Base-by-base conservation (phyloP, 2,329 filamentous ascomycete species). In the Alternaria infectoria region DNA sequence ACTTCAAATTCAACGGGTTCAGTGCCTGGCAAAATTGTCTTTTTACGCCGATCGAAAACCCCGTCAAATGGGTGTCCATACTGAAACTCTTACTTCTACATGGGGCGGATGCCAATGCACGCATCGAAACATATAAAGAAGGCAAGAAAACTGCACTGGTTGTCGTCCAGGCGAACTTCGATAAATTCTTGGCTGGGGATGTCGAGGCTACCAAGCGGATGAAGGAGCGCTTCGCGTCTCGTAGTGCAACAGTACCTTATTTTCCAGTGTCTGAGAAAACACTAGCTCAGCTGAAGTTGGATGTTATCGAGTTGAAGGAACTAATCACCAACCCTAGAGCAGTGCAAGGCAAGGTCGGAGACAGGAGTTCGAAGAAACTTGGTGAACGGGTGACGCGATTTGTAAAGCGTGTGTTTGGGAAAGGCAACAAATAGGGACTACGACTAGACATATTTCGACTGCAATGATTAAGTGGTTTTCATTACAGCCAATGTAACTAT, bases 101-200 rank as follows among this genome's bases (percentile, higher is more conserved):
- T 36, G 32, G 13, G 13, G 32, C 32, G 32, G 7, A 36, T n/a
- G 1, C 32, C 13, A 36, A 36, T 0, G 32, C 15, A 9, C 0
- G 13, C 6, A 1, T 36, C 0, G 13, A 36, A 2, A 32, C 12
- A n/a, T n/a, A n/a, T 0, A 15, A 15, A 4, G 0, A 32, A 15
- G 30, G 30, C 30, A 15, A 1, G 30, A 32, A 32, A 32, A 32
- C 12, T 32, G 30, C 6, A 15, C 1, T 32, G 15, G 13, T 36
- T n/a, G 2, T 36, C 3, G 1, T 36, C 32, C 32, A 36, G 13
- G 32, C 2, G 7, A 4, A 36, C 13, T 36, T 36, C 13, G 32
- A 36, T 36, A 1, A 36, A 36, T 36, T 36, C 32, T 36, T 36
- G 32, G 13, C 32, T 1, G 32, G 32, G 3, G 32, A 36, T 36